A percentile compares a stretch with the other conserved stretches of the same genome.
Evolutionary conservation across 768 basidiomycete genomes (phyloP).

Genomic region (Kwoniella europaea): DNA sequence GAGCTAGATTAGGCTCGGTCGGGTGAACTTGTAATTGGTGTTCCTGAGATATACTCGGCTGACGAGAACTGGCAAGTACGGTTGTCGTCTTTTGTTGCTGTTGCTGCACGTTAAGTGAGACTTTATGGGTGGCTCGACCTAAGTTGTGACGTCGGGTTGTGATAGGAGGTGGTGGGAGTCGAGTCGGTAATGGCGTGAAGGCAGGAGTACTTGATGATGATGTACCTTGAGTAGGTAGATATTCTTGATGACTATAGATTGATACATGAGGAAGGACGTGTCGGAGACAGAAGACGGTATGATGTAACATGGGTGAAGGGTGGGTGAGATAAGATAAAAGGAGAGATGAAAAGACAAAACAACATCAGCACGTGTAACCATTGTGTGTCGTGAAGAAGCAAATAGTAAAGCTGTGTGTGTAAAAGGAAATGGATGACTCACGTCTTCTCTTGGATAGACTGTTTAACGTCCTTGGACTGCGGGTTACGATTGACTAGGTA

Average conservation of each 20-base stretch:
- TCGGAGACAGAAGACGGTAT: not conserved
- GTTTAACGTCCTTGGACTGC: constrained; percentile 30
- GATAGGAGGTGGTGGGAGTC: constrained; percentile 25
- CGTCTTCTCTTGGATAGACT: constrained; percentile 21
- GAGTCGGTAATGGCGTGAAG: constrained; percentile 24
- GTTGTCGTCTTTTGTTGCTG: constrained; percentile 22
- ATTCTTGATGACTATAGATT: not conserved
- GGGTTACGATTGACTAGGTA: constrained; percentile 26
- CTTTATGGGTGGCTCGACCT: constrained; percentile 20
- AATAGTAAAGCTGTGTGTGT: not conserved
- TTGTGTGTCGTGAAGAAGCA: constrained; percentile 9
- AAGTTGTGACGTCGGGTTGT: constrained; percentile 17
- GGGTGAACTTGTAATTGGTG: constrained; percentile 16
- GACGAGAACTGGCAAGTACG: constrained; percentile 9
- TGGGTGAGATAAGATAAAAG: constrained; percentile 3
- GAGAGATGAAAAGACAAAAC: not conserved
- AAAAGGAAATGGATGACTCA: constrained; percentile 13
- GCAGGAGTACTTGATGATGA: not conserved
- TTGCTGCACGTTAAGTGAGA: constrained; percentile 21
- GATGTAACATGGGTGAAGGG: not conserved
- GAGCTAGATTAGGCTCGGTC: constrained; percentile 3
- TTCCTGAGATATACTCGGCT: constrained; percentile 26
- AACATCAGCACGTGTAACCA: constrained; percentile 1
- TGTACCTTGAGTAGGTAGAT: constrained; percentile 16
- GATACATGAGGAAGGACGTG: not conserved